These are phyloP conservation scores for Saccharomycopsis amapae DNA, from an alignment of 805 yeast species.

Conservation along the genomic window DNA sequence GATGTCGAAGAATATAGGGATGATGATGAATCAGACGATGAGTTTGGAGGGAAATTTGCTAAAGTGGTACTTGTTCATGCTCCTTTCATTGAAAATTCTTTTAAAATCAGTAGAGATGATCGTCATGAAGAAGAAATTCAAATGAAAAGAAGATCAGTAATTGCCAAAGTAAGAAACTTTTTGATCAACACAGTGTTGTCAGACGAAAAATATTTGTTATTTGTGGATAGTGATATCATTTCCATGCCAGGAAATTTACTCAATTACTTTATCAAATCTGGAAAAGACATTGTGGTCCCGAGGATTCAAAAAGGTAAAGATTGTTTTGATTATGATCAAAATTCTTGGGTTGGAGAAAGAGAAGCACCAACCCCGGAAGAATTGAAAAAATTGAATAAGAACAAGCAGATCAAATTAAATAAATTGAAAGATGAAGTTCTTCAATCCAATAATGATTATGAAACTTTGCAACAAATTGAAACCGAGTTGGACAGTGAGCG, in stretches of 20 bases:
- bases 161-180: slow-evolving; percentile 27
- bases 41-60: slow-evolving; percentile 6
- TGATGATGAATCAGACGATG: not conserved
- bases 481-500: not conserved
- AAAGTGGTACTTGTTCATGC: slow-evolving; percentile 30
- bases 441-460: not conserved
- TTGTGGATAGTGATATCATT: slow-evolving; percentile 29
- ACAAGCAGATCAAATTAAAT: slow-evolving; percentile 5
- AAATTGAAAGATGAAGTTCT: not conserved
- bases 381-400: slow-evolving; percentile 4
- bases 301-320: slow-evolving; percentile 25
- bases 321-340: slow-evolving; percentile 29
- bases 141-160: slow-evolving; percentile 24
- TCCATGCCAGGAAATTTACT: slow-evolving; percentile 26
- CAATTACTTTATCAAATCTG: slow-evolving; percentile 24
- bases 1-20: not conserved
- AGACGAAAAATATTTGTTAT: slow-evolving; percentile 28
- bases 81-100: slow-evolving; percentile 30
- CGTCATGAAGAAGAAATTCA: slow-evolving; percentile 24
- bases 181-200: slow-evolving; percentile 23
- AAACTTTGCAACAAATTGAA: not conserved
- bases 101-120: slow-evolving; percentile 17
- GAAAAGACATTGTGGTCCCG: slow-evolving; percentile 29
- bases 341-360: slow-evolving; percentile 32
- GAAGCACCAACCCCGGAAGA: slow-evolving; percentile 24